Percentiles rank a stretch among this genome's conserved stretches.
Evolutionary conservation across 257 asterid species (phyloP).

Genomic region (Gentiana macrophylla): DNA sequence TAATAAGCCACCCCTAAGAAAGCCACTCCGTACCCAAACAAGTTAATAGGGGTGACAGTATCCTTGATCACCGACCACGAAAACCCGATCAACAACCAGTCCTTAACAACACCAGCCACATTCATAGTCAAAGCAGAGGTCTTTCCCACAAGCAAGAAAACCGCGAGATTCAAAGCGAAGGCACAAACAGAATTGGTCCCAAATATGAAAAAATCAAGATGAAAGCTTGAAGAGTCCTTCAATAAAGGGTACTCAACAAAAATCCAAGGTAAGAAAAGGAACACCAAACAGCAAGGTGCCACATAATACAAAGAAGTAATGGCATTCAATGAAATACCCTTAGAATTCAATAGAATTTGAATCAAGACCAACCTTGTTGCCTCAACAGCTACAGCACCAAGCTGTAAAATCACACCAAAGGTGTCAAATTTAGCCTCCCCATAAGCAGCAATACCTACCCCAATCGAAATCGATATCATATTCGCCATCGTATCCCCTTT

Average conservation of each 20-base stretch:
- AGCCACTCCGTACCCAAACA: constrained; percentile 18
- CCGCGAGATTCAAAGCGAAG: constrained; percentile 19
- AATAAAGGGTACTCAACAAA: constrained; percentile 14
- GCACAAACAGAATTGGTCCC: constrained; percentile 23
- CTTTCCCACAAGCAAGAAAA: constrained; percentile 20
- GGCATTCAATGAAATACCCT: constrained; percentile 4
- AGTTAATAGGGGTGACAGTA: constrained; percentile 18
- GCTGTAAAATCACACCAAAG: constrained; percentile 7
- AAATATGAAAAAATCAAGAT: constrained; percentile 11
- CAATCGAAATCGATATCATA: constrained; percentile 3
- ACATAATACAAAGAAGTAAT: constrained; percentile 11
- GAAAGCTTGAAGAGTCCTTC: constrained; percentile 9
- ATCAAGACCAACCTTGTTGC: constrained; percentile 7
- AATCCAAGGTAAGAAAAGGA: constrained; percentile 7
- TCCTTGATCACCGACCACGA: constrained; percentile 24
- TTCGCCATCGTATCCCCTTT: constrained; percentile 3
- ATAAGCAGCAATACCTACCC: constrained; percentile 6
- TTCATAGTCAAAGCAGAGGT: constrained; percentile 25
- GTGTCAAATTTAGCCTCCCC: constrained; percentile 6
- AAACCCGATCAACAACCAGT: constrained; percentile 22
- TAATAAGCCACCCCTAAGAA: constrained; percentile 15
- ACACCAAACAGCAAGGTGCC: constrained; percentile 8
- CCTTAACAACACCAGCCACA: constrained; percentile 26
- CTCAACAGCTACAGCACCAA: constrained; percentile 8
- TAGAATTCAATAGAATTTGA: constrained; percentile 8